Evolutionary conservation across 2,329 filamentous ascomycete genomes (phyloP), one percentile per base, ranked within the genome.

Genomic region (Fusarium chaquense): DNA sequence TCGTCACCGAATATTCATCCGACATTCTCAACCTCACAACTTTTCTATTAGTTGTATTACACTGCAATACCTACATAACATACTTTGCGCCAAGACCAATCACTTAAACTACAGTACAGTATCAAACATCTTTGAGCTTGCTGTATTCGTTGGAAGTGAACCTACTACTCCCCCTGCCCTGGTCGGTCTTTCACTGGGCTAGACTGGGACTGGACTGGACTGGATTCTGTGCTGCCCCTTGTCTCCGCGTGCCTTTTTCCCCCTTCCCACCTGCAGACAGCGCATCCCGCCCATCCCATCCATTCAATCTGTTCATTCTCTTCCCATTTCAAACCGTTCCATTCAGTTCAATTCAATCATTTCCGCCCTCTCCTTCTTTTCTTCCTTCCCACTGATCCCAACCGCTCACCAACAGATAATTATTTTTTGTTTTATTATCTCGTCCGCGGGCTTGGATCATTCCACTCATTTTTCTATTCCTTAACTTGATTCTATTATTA

Each of bases 401-500:
- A 69, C 58, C 61, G 51, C 66, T 65, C 51, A 60, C 58, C 53
- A n/a, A 22, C 49, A 40, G 32, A 51, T 51, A 51, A 51, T 49
- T 57, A 54, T 47, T 44, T 52, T 46, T 55, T 57, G 62, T 47
- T 66, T 49, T 54, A 65, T 47, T 66, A 63, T 61, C 64, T 62
- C 55, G 61, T 56, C 51, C 59, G 53, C 55, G 61, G 70, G 65
- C 60, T 74, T 70, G 38, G 57, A 51, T 60, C 60, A 69, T 70
- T 69, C 65, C 73, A 67, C 70, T 75, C 73, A 32, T 59, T 74
- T 75, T 51, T 51, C 35, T 73, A 63, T 62, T 56, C 58, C 64
- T 57, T 55, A 58, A 53, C 53, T 51, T 22, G 49, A 41, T 64
- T 71, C 46, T 55, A 46, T 61, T 65, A 46, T 65, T 38, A 64